These are phyloP conservation scores for Penicillium sp. DNA, from an alignment of 2,329 filamentous ascomycete genomes.

Conservation along the genomic window DNA sequence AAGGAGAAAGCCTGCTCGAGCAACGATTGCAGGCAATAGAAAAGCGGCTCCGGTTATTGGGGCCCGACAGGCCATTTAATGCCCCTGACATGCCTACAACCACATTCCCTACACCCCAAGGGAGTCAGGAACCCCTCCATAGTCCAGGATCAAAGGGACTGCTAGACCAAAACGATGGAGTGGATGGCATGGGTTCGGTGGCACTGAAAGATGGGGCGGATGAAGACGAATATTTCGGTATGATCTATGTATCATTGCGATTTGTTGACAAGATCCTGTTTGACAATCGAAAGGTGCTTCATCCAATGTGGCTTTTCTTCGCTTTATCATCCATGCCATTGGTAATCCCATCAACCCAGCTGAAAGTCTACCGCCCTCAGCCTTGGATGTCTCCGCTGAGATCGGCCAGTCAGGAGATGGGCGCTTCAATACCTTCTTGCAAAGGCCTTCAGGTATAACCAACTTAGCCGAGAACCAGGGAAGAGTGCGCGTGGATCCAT, in stretches of 20 bases:
- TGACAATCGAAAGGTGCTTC: constrained; percentile 1
- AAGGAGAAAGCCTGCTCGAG: neutral
- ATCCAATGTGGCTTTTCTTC: constrained; percentile 10
- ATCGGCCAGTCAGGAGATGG: neutral
- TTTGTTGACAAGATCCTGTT: neutral
- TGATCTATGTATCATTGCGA: neutral
- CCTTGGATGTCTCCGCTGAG: neutral
- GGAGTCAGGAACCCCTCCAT: neutral
- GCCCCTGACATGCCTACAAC: neutral
- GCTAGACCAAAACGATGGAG: constrained; percentile 2
- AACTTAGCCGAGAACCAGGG: neutral
- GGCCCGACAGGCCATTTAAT: neutral
- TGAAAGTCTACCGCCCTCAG: neutral
- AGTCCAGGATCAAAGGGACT: neutral
- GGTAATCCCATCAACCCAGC: neutral
- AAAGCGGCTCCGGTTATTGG: neutral
- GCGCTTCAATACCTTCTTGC: neutral
- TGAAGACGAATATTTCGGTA: constrained; percentile 30
- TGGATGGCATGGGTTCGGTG: constrained; percentile 15
- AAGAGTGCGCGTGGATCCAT: neutral
- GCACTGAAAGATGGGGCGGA: constrained; percentile 15
- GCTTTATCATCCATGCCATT: constrained; percentile 4
- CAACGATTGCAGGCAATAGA: neutral
- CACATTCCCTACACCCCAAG: neutral
- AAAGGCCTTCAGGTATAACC: neutral